Conservation (phyloP, 257 asterid genomes). For the Solanum ossicruentum region DNA sequence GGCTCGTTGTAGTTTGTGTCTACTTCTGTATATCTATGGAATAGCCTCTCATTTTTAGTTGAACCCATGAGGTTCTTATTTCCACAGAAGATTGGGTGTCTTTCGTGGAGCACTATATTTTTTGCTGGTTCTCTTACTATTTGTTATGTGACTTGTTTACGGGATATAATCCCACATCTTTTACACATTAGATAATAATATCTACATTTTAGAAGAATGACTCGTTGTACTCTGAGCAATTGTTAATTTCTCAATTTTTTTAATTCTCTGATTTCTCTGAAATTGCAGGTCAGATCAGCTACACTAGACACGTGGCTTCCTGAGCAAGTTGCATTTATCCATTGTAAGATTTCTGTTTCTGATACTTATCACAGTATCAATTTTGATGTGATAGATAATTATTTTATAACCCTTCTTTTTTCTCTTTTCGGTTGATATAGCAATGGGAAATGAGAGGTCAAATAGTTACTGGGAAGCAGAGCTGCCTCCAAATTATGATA, state of each 20-base stretch:
- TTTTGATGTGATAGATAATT: background rate
- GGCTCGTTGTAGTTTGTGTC: background rate
- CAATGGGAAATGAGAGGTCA: conserved; percentile 97
- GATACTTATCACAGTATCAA: background rate
- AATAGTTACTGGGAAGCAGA: conserved; percentile 98
- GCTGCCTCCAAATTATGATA: conserved; percentile 93
- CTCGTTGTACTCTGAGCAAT: background rate
- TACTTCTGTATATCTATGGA: background rate
- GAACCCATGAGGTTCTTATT: background rate
- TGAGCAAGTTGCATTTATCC: conserved; percentile 95
- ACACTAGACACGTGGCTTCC: conserved; percentile 99
- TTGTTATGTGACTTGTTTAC: background rate
- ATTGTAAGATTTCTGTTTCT: conserved; percentile 42
- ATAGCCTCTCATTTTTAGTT: background rate
- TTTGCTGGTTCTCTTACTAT: background rate
- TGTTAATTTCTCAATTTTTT: background rate
- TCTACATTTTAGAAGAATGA: background rate
- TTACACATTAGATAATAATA: background rate
- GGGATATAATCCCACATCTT: background rate
- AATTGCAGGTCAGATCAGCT: conserved; percentile 86
- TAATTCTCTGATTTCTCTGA: conserved; percentile 6
- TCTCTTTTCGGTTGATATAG: conserved; percentile 25
- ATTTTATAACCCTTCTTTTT: background rate
- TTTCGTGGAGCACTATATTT: background rate
- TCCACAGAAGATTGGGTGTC: background rate